These are phyloP conservation scores for Gossypium arboreum DNA, from an alignment of 345 rosid genomes.

Conservation along the genomic window DNA sequence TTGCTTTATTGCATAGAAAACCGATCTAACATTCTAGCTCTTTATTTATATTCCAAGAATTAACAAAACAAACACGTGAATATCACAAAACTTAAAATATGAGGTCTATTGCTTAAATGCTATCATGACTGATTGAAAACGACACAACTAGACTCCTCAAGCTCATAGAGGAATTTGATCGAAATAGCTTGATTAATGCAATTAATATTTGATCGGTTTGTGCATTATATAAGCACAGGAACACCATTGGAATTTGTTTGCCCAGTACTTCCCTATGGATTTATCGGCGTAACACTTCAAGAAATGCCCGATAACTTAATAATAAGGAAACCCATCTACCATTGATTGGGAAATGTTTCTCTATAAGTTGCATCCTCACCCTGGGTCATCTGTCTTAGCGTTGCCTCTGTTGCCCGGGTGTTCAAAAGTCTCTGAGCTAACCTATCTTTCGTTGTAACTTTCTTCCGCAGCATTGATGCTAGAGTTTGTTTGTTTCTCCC, in stretches of 20 bases:
- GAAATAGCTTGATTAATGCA: neutral
- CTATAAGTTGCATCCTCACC: conserved; percentile 57
- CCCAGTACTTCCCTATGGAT: neutral
- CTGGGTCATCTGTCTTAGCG: conserved; percentile 39
- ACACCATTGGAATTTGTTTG: neutral
- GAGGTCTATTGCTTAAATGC: neutral
- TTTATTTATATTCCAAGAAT: conserved; percentile 1
- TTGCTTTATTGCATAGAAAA: neutral
- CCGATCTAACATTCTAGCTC: neutral
- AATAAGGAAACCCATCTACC: conserved; percentile 36
- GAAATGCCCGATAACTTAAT: neutral
- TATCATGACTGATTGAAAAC: neutral
- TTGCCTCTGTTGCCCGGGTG: conserved; percentile 46
- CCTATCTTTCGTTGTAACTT: conserved; percentile 63
- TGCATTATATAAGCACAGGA: neutral
- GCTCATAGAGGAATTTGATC: neutral
- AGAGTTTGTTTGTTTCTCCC: conserved; percentile 52
- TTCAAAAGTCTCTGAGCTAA: conserved; percentile 51
- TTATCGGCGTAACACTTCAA: neutral
- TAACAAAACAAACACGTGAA: neutral
- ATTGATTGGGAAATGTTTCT: conserved; percentile 81
- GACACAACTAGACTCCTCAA: neutral
- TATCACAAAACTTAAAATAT: neutral
- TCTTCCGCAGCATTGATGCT: conserved; percentile 56
- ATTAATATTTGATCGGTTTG: neutral